These are phyloP conservation scores for Eustoma russellianum DNA, from an alignment of 257 asterid genomes.

Conservation along the genomic window DNA sequence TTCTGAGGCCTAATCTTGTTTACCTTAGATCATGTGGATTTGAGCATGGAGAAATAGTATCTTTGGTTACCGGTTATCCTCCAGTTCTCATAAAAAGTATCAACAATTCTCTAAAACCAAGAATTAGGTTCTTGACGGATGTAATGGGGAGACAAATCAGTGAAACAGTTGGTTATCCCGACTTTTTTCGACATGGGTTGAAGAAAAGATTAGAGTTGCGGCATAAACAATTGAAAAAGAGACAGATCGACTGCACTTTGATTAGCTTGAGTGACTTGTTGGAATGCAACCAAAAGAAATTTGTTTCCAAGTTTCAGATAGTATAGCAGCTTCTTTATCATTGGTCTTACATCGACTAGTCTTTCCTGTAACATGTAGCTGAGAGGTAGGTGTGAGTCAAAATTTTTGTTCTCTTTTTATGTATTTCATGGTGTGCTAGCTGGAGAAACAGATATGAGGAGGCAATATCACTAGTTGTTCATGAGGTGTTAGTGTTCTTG, in stretches of 20 bases:
- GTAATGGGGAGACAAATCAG: constrained; percentile 72
- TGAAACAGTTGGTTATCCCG: constrained; percentile 77
- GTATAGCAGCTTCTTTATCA: constrained; percentile 25
- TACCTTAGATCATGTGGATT: constrained; percentile 69
- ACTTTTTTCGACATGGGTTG: constrained; percentile 78
- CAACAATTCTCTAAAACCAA: constrained; percentile 66
- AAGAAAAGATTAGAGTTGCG: constrained; percentile 73
- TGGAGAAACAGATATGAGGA: neutral
- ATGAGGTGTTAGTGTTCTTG: neutral
- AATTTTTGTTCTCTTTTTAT: neutral
- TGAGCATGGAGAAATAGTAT: constrained; percentile 43
- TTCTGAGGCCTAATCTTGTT: constrained; percentile 52
- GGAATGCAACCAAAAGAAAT: constrained; percentile 78
- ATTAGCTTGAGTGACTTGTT: constrained; percentile 92
- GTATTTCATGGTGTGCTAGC: neutral
- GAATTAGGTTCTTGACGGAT: constrained; percentile 66
- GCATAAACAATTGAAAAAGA: constrained; percentile 51
- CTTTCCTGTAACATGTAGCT: neutral
- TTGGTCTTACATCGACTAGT: neutral
- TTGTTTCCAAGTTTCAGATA: constrained; percentile 56
- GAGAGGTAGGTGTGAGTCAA: no score
- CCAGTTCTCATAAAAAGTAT: constrained; percentile 83
- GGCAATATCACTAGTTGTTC: neutral
- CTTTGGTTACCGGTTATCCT: constrained; percentile 78
- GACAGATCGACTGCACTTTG: constrained; percentile 57